Evolutionary conservation across 768 basidiomycete genomes (phyloP).

Genomic region (Lactarius vividus): DNA sequence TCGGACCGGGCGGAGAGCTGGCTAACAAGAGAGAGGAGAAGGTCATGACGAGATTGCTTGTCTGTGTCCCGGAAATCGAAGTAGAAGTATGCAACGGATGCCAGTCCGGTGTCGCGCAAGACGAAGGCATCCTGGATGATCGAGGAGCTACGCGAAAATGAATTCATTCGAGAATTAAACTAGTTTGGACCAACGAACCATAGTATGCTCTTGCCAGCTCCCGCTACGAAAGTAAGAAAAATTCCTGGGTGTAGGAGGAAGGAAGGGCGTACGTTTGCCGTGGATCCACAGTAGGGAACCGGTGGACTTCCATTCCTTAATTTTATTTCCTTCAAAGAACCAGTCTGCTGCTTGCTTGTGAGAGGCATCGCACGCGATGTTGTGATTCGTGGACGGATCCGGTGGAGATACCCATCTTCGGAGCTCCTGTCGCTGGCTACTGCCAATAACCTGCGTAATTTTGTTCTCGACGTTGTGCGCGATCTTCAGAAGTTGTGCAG

Average conservation of each 20-base stretch:
- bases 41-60: neutral
- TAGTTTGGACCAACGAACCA: too few relatives aligned
- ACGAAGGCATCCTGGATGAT: neutral
- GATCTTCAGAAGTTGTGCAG: too few relatives aligned
- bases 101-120: neutral
- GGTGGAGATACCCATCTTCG: neutral
- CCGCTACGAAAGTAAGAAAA: too few relatives aligned
- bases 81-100: neutral
- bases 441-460: neutral
- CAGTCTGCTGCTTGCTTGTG: neutral
- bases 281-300: too few relatives aligned
- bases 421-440: neutral
- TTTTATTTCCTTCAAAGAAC: neutral
- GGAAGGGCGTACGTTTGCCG: too few relatives aligned
- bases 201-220: too few relatives aligned
- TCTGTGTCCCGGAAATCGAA: neutral
- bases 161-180: too few relatives aligned
- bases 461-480: too few relatives aligned
- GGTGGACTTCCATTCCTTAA: too few relatives aligned
- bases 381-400: neutral
- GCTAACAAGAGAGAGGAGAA: neutral
- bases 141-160: neutral
- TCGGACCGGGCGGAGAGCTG: neutral
- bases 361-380: neutral
- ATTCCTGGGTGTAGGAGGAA: too few relatives aligned